phyloP scores from a whole-genome alignment of 2,329 filamentous ascomycete species.

The Pyricularia grisea region DNA sequence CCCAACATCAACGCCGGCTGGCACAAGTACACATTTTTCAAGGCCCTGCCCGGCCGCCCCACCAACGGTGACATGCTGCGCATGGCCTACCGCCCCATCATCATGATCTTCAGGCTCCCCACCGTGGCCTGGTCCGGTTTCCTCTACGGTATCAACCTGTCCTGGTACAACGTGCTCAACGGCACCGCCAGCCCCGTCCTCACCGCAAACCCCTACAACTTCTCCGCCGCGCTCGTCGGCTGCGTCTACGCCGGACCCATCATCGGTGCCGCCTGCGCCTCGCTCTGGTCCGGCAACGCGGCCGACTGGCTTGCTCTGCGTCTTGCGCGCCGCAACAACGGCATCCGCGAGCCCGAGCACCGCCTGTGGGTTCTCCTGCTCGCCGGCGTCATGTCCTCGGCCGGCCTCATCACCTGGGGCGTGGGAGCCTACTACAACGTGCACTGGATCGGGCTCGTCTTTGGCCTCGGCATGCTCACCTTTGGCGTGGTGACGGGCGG shows the following conservation, averaged over 20 bases:
- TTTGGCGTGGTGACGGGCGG: conserved; percentile 28
- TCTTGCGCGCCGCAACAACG: conserved; percentile 29
- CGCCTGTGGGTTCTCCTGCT: conserved; percentile 26
- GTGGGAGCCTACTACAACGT: no score
- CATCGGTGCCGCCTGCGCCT: conserved; percentile 13
- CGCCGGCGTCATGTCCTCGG: conserved; percentile 13
- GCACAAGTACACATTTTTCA: no score
- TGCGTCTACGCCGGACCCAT: conserved; percentile 12
- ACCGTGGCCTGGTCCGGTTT: conserved; percentile 13
- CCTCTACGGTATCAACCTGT: conserved; percentile 17
- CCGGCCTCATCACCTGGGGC: no score
- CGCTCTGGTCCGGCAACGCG: conserved; percentile 12
- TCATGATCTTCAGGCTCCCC: conserved; percentile 8
- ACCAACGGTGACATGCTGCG: conserved; percentile 13
- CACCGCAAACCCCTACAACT: conserved; percentile 14
- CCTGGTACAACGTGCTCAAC: conserved; percentile 18
- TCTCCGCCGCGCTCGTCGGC: conserved; percentile 11
- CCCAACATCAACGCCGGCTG: no score
- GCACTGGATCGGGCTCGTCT: no score
- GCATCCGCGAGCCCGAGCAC: conserved; percentile 22
- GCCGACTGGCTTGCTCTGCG: conserved; percentile 13
- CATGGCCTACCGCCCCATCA: conserved; percentile 6
- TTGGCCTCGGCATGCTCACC: conserved; percentile 15
- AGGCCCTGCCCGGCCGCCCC: conserved; percentile 9
- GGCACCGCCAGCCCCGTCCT: conserved; percentile 14